Evolutionary conservation across 768 basidiomycete species (phyloP), one percentile per base, ranked within the genome.

Genomic region (Leucogyrophana mollusca): DNA sequence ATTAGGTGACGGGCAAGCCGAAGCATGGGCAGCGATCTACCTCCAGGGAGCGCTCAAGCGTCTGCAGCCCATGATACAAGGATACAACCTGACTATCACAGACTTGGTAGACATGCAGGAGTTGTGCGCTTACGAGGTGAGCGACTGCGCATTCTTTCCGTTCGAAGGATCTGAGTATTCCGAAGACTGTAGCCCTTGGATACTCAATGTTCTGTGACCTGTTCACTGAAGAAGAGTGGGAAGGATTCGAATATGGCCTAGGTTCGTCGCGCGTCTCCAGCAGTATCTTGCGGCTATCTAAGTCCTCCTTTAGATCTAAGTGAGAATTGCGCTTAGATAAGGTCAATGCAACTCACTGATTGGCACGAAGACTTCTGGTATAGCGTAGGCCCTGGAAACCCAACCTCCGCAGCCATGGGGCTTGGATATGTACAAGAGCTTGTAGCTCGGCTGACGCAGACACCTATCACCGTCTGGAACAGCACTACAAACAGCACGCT

Each of bases 211-310:
- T 78, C 64, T 80, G 77, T 51, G 61, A 62, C 8, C 57, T 80
- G 9, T 79, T 80, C 62, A 77, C 77, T 3, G 60, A 74, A 47
- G 66, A 73, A 34, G 78, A 80, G 54, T 80, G 77, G 77, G 67
- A 69, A 51, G 71, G 73, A 1, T 78, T 70, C 49, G 70, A 75
- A 43, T 77, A 79, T 53, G 60, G 65, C 21, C 51, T 43, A 22
- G 66, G 66, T 66, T 24, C 42, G 66, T 51, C 3, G 4, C 10
- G 1, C 11, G 22, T 6, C 21, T 13, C 13, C 17, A 16, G 35
- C 27, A 11, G 9, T 16, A 5, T 34, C n/a, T 40, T 22, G 14
- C 33, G 30, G 35, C 24, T 4, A 32, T n/a, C 25, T 14, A 39
- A 4, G 13, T 40, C 25, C 47, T 32, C 18, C 21, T n/a, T 21